Base-by-base conservation (phyloP, 805 yeast species). In the Ogataea trehalophila region DNA sequence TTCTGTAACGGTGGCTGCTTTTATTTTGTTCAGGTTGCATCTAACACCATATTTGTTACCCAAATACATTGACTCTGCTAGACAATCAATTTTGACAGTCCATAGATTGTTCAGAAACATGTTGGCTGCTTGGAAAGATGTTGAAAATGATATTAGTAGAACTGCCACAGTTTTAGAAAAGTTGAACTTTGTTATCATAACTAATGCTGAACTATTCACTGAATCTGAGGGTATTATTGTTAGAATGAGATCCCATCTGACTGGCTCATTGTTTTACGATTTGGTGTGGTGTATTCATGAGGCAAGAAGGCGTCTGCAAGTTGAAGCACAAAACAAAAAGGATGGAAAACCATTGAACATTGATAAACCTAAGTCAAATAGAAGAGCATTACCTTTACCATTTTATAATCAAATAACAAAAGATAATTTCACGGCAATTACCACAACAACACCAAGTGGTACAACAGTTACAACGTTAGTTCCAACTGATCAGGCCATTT, bases 261-360 rank as follows among this genome's bases (percentile, higher is more conserved):
- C 97, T 0, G 96, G 94, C 1, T 89, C 97, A 0, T 67, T 91
- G 44, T 91, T 91, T 58, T 91, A 91, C 62, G 97, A 91, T 65
- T 73, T 91, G 44, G 92, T 91, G 13, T 90, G 96, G 90, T 86
- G 95, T 63, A 85, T 91, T 42, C 97, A 91, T 66, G 97, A 91
- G 61, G 97, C 96, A 0, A 75, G 95, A 62, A 74, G 97, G 62
- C 72, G 95, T 45, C 75, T 77, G 35, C 58, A 75, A 42, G 77
- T 74, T 49, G 66, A 64, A 39, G 42, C 52, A 20, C 62, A 48
- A 42, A 53, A 43, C 15, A 70, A 72, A 31, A 61, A 66, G 35
- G 63, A 67, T 7, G 46, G 47, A 16, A 37, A 39, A 36, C 23
- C 46, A 14, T 26, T 42, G 4, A 3, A 8, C 2, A 45, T 39